Conservation (phyloP, 139 green algal species). For the Nannochloris sp. region DNA sequence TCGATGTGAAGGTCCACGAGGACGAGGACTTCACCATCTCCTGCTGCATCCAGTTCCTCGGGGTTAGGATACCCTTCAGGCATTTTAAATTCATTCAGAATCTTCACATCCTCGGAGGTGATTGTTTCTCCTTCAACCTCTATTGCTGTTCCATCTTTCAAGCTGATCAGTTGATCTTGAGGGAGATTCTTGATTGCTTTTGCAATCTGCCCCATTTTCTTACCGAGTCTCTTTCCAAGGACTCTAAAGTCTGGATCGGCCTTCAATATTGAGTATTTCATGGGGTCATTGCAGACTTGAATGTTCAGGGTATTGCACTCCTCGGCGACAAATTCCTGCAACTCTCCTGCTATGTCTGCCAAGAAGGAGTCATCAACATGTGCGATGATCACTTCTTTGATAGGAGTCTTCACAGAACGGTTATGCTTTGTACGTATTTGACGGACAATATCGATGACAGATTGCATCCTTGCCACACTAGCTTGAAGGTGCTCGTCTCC, state of each 20-base stretch:
- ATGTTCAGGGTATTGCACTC: slow-evolving; percentile 84
- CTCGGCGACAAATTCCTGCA: slow-evolving; percentile 81
- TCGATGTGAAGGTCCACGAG: slow-evolving; percentile 78
- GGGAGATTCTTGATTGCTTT: slow-evolving; percentile 48
- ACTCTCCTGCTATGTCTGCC: slow-evolving; percentile 69
- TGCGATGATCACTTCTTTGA: slow-evolving; percentile 70
- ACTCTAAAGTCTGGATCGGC: slow-evolving; percentile 78
- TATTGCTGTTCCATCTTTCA: slow-evolving; percentile 50
- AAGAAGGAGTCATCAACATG: slow-evolving; percentile 77
- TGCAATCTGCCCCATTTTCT: slow-evolving; percentile 61
- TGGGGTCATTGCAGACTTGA: slow-evolving; percentile 60
- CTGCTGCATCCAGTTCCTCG: slow-evolving; percentile 62
- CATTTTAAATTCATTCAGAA: slow-evolving; percentile 68
- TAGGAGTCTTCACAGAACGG: slow-evolving; percentile 68
- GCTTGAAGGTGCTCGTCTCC: slow-evolving; percentile 63
- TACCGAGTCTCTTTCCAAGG: slow-evolving; percentile 82
- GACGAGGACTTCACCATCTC: slow-evolving; percentile 85
- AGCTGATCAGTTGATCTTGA: slow-evolving; percentile 47
- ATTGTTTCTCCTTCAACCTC: slow-evolving; percentile 61
- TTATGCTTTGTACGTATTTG: slow-evolving; percentile 67
- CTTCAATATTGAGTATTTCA: slow-evolving; percentile 55
- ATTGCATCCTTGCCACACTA: slow-evolving; percentile 79
- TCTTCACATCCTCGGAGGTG: slow-evolving; percentile 66
- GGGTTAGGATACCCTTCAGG: slow-evolving; percentile 37
- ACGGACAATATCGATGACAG: slow-evolving; percentile 81